Base-by-base conservation (phyloP, 2,329 filamentous ascomycete genomes). In the Calonectria hongkongensis region DNA sequence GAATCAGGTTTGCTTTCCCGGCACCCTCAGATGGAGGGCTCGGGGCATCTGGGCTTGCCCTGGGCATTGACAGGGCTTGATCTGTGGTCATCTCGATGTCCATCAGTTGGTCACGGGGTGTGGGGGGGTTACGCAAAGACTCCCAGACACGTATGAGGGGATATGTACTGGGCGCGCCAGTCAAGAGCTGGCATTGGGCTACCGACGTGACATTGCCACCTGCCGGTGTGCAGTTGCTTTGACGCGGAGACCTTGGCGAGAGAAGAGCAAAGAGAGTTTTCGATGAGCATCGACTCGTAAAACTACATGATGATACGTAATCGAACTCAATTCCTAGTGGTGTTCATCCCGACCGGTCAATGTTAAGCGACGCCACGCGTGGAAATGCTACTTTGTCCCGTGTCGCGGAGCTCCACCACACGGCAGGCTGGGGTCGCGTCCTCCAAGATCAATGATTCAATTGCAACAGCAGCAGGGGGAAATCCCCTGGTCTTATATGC, bases 1-100 rank as follows among this genome's bases (percentile, higher is more conserved):
- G 39, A 33, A 65, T 72, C 50, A 58, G 70, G 70, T n/a, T 47
- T 39, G 65, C 48, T 64, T 72, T 68, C 28, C 70, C 70, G 70
- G 65, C 56, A 27, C 47, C 33, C 41, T 62, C 43, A 68, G 66
- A 68, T 68, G 54, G 13, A 33, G 6, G 27, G 15, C 3, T 4
- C 30, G 4, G 27, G 18, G 33, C 33, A 36, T 12, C 33, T 36
- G 33, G 8, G 33, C 33, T 13, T 18, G 25, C 16, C 39, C 39
- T 25, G 39, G 50, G 50, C 47, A 45, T 6, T 39, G 43, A 15
- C 33, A 36, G 41, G 54, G 16, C 12, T 50, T 47, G 43, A 21
- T 27, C n/a, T 15, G 39, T 39, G 66, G 28, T 30, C 64, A 5
- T 33, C 33, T 36, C 56, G 50, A 54, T 56, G 64, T 43, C 58